Conservation (phyloP, 768 basidiomycete genomes). For the Pleurotus pulmonarius region DNA sequence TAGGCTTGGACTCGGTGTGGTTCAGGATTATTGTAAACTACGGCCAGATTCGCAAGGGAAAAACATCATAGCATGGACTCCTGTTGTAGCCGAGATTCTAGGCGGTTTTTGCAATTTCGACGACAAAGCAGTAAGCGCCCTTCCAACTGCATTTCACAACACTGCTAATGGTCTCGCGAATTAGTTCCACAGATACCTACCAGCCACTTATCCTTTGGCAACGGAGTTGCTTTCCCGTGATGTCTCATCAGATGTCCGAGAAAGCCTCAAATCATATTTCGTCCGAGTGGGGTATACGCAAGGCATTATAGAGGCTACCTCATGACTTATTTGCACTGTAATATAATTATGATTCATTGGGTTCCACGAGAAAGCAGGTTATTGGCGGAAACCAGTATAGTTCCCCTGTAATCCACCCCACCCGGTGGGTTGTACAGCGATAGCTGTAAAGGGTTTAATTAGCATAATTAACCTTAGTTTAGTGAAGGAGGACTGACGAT, state of each 20-base stretch:
- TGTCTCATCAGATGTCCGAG: slow-evolving; percentile 76
- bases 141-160: not conserved
- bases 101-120: slow-evolving; percentile 89
- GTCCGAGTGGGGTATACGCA: slow-evolving; percentile 72
- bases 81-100: slow-evolving; percentile 94
- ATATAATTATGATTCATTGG: slow-evolving; percentile 30
- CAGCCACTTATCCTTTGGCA: slow-evolving; percentile 86
- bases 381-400: slow-evolving; percentile 7
- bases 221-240: slow-evolving; percentile 85
- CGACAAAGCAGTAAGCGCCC: slow-evolving; percentile 74
- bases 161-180: not conserved
- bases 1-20: slow-evolving; percentile 83
- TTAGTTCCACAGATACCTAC: slow-evolving; percentile 85
- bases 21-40: slow-evolving; percentile 88
- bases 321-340: slow-evolving; percentile 27
- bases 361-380: not conserved
- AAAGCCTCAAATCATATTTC: slow-evolving; percentile 76
- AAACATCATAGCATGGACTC: slow-evolving; percentile 96
- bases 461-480: not conserved
- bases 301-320: slow-evolving; percentile 62
- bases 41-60: slow-evolving; percentile 89
- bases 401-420: slow-evolving; percentile 9
- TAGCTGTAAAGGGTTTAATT: slow-evolving; percentile 18
- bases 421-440: slow-evolving; percentile 37
- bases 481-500: slow-evolving; percentile 36